Base-by-base conservation (phyloP, 495 filamentous ascomycete genomes). In the Trichoderma parareesei region DNA sequence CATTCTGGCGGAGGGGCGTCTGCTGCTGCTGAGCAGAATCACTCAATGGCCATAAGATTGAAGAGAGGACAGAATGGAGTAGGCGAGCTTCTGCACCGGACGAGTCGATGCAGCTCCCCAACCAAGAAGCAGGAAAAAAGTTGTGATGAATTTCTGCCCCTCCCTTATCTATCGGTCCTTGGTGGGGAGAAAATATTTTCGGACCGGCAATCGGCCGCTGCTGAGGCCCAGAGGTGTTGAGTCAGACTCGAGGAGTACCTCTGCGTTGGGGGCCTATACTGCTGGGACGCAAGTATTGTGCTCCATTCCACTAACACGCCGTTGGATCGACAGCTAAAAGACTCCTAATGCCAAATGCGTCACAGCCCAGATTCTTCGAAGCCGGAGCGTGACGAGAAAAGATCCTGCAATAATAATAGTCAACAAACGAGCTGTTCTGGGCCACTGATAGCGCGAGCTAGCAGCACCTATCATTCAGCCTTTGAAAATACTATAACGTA, bases 131-230 rank as follows among this genome's bases (percentile, higher is more conserved):
- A 37, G 27, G 37, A 27, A 10, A 57, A 57, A 57, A 57, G 53
- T 57, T 57, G 53, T n/a, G 53, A 57, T 57, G 53, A 57, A 57
- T 35, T 37, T 57, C 16, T 37, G 53, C 53, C 53, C 53, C 53
- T 57, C 53, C 37, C 53, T 57, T 37, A 35, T 57, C 27, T 41
- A 6, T 41, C 11, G 40, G 37, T 10, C 9, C 46, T n/a, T 57
- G 53, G 53, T 57, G 53, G 53, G 53, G 53, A 35, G 53, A 57
- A 57, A 57, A 57, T 27, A 27, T 57, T 57, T 57, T 57, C 53
- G 53, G 53, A 57, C 53, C 53, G 53, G 53, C 53, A 57, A 57
- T 57, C 53, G 53, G 53, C 53, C 53, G 53, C 27, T 33, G 33
- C 27, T 35, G 20, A 49, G 27, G 20, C 53, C 10, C 4, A 16